These are phyloP conservation scores for Davidsoniella neocaledoniae DNA, from an alignment of 2,329 filamentous ascomycete species.

Conservation along the genomic window DNA sequence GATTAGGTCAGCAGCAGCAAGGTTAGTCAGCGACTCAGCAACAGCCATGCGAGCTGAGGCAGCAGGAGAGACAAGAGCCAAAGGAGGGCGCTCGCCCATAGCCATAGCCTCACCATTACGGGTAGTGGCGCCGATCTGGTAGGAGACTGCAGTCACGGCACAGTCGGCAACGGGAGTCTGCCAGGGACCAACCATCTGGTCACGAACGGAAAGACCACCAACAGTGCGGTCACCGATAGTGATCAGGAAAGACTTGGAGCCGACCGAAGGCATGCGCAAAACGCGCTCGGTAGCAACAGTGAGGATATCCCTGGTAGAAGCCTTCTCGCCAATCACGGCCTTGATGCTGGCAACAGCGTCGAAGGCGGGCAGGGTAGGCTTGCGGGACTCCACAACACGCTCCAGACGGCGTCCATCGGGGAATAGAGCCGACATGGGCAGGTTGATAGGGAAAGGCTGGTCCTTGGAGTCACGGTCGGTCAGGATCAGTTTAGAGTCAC, in stretches of 20 bases:
- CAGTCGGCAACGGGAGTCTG: conserved; percentile 89
- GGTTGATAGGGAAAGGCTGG: conserved; percentile 65
- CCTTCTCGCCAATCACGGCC: conserved; percentile 40
- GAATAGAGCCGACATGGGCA: conserved; percentile 79
- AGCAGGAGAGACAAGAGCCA: conserved; percentile 77
- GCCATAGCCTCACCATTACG: conserved; percentile 90
- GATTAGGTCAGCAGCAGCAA: conserved; percentile 58
- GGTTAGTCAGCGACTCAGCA: conserved; percentile 80
- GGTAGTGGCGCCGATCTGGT: conserved; percentile 47
- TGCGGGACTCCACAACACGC: conserved; percentile 53
- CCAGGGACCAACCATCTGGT: conserved; percentile 95
- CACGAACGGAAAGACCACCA: conserved; percentile 71
- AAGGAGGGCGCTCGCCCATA: conserved; percentile 80
- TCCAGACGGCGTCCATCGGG: conserved; percentile 74
- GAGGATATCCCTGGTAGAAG: conserved; percentile 34
- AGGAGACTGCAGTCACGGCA: conserved; percentile 73
- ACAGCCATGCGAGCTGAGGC: conserved; percentile 95
- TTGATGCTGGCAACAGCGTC: conserved; percentile 50
- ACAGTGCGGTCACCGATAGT: conserved; percentile 90
- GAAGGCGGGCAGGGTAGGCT: conserved; percentile 51
- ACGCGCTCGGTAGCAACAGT: conserved; percentile 62
- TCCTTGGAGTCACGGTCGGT: conserved; percentile 63
- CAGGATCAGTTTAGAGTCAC: conserved; percentile 58
- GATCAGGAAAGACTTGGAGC: conserved; percentile 94
- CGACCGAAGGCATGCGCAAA: conserved; percentile 71